Percentiles rank a stretch among this genome's conserved stretches.
Evolutionary conservation across 140 eudicot species (phyloP).

Genomic region (Stevia rebaudiana): DNA sequence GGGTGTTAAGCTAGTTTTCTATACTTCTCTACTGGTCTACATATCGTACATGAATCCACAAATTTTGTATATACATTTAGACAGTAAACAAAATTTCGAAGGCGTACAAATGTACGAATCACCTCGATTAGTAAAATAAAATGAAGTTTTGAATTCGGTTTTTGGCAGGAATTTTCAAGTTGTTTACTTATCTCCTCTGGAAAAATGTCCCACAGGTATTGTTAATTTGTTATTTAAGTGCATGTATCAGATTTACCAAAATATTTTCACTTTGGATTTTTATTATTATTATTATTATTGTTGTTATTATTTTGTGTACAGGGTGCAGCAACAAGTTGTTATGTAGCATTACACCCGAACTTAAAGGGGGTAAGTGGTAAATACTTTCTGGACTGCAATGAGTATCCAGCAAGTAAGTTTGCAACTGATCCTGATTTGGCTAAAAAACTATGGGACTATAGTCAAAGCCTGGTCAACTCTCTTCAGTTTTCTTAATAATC

Average conservation of each 20-base stretch:
- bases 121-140: no score
- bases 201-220: conserved; percentile 89
- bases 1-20: no score
- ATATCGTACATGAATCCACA: no score
- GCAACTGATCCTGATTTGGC: conserved; percentile 58
- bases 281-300: background rate
- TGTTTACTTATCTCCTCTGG: conserved; percentile 56
- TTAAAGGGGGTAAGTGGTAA: conserved; percentile 66
- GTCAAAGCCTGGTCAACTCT: conserved; percentile 57
- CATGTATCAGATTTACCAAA: background rate
- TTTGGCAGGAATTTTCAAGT: conserved; percentile 49
- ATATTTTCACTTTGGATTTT: background rate
- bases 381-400: conserved; percentile 77
- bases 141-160: background rate
- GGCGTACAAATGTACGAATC: no score
- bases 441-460: conserved; percentile 70
- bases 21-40: no score
- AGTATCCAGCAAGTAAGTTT: conserved; percentile 40
- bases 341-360: conserved; percentile 62
- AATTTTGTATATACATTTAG: no score
- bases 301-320: background rate
- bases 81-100: no score
- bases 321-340: conserved; percentile 92
- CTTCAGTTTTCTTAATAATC: conserved; percentile 5
- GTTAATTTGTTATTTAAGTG: background rate